Base-by-base conservation (phyloP, 805 yeast species). In the Debaryomyces castellii region DNA sequence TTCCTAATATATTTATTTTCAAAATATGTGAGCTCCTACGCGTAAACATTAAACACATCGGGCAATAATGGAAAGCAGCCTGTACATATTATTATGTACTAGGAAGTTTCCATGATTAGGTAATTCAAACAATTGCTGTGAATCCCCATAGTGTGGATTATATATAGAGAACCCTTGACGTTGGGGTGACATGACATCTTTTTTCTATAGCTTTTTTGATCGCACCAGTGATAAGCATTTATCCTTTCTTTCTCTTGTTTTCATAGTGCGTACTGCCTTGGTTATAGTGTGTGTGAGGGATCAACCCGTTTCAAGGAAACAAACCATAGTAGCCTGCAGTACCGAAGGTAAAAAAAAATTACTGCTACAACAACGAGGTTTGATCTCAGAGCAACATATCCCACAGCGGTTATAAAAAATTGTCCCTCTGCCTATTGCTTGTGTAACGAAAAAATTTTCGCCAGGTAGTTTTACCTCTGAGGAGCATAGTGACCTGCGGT, bases 331-430 rank as follows among this genome's bases (percentile, higher is more conserved):
- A 30, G 34, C 16, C 34, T 30, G 34, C 34, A 30, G 34, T 30
- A 30, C 34, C 34, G 16, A 7, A 8, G 5, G 34, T 28, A 22
- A 10, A 7, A 25, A 30, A 30, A 30, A 14, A 14, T n/a, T n/a
- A 30, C 33, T 30, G 16, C 20, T 30, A 14, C 34, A 16, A 30
- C 34, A 14, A n/a, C n/a, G n/a, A n/a, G 34, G 34, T 30, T 30
- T 30, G 34, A 30, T 30, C 34, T 30, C 34, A 30, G 14, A 30
- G 34, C 34, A 30, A 30, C 34, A 30, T n/a, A n/a, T 30, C 34
- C 34, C 11, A 30, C 34, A 30, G 34, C 34, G 34, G 34, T 20
- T 30, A 30, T 17, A 30, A 30, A 30, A 30, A 30, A 25, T 25
- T 20, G 34, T 16, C 34, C 12, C 28, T 30, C 16, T 14, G 33